A percentile compares a stretch with the other conserved stretches of the same genome.
Evolutionary conservation across 208 protist species (phyloP).

Genomic region (Dictyostelium gargantuum): DNA sequence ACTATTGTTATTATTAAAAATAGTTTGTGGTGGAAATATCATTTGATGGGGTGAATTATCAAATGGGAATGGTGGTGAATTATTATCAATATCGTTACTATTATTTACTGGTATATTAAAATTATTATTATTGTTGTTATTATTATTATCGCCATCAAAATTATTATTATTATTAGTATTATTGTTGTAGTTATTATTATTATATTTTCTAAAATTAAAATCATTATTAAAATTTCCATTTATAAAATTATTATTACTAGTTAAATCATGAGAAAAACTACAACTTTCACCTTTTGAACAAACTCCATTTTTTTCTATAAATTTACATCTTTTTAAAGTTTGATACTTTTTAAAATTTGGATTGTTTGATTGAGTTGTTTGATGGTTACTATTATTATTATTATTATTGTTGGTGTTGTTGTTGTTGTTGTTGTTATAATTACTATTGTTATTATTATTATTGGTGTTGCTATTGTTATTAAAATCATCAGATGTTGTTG

Average conservation of each 20-base stretch:
- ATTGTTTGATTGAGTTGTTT: too few species aligned
- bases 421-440: not conserved
- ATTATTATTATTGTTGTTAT: not conserved
- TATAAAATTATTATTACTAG: not conserved
- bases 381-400: too few species aligned
- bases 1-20: not conserved
- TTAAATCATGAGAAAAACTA: not conserved
- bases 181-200: not conserved
- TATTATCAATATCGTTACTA: not conserved
- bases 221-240: not conserved
- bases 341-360: not conserved
- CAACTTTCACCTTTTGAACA: not conserved
- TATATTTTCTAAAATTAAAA: not conserved
- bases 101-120: not conserved
- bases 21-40: not conserved
- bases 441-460: not conserved
- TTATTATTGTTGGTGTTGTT: not conserved
- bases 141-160: not conserved
- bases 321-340: not conserved
- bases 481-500: not conserved
- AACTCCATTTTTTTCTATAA: not conserved
- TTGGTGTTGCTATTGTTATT: not conserved
- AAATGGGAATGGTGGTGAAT: not conserved
- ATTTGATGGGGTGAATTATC: not conserved
- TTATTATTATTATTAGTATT: not conserved